These are phyloP conservation scores for Aquanectria penicillioides DNA, from an alignment of 2,329 filamentous ascomycete species.

Conservation along the genomic window DNA sequence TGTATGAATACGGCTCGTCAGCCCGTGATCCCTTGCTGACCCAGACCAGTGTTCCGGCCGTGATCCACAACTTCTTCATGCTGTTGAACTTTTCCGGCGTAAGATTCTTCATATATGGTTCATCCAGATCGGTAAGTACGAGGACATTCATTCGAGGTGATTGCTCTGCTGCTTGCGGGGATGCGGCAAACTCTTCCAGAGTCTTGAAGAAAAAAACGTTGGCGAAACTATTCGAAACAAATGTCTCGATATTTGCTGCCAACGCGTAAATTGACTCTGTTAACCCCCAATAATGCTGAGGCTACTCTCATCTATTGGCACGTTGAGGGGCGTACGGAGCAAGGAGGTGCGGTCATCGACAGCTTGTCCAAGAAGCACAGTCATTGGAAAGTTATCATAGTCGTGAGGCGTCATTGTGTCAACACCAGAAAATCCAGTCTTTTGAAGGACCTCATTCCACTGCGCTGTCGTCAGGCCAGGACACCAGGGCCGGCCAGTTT, in stretches of 20 bases:
- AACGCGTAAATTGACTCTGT: not conserved
- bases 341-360: not conserved
- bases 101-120: not conserved
- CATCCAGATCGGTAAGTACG: not conserved
- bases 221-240: not conserved
- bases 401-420: not conserved
- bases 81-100: constrained; percentile 1
- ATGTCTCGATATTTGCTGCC: not conserved
- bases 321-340: not conserved
- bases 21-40: not conserved
- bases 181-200: not conserved
- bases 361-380: not conserved
- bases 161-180: too few species aligned
- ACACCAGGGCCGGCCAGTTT: not conserved
- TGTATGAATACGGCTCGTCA: not conserved
- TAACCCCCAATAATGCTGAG: too few species aligned
- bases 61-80: not conserved
- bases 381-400: not conserved
- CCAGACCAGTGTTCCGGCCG: constrained; percentile 1
- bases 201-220: not conserved
- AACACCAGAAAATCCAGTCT: not conserved
- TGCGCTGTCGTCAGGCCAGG: not conserved
- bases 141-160: not conserved
- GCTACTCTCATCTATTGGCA: not conserved
- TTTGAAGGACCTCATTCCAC: not conserved